phyloP scores from a whole-genome alignment of 1,284 basidiomycete genomes.

The Trichosporon sp. region DNA sequence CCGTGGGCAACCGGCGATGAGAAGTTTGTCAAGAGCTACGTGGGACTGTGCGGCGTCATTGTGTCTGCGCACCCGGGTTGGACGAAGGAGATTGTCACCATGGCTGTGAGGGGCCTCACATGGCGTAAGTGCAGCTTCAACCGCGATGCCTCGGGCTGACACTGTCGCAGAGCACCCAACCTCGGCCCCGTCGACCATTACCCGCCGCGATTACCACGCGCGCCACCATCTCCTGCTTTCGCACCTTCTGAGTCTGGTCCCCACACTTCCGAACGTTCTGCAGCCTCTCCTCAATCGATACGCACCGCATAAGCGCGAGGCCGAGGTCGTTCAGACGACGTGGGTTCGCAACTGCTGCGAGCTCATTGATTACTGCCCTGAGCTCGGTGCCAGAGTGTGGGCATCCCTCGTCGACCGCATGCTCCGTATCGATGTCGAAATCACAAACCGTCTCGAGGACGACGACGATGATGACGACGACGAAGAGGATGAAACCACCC shows the following conservation, averaged over 20 bases:
- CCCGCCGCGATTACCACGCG: conserved; percentile 77
- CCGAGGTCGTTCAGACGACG: conserved; percentile 72
- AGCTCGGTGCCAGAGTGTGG: conserved; percentile 78
- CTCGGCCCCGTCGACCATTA: conserved; percentile 51
- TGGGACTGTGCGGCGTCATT: conserved; percentile 83
- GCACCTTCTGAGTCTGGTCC: conserved; percentile 81
- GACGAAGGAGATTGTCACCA: conserved; percentile 73
- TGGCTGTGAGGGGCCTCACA: conserved; percentile 76
- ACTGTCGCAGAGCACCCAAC: background rate
- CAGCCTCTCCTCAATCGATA: conserved; percentile 75
- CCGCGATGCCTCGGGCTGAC: background rate
- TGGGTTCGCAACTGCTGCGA: conserved; percentile 88
- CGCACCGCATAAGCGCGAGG: conserved; percentile 92
- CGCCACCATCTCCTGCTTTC: conserved; percentile 79
- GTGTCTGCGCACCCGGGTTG: conserved; percentile 93
- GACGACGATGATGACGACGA: conserved; percentile 68
- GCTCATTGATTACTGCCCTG: conserved; percentile 83
- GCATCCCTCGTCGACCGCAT: conserved; percentile 83
- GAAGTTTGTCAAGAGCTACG: conserved; percentile 76
- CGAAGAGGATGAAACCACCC: conserved; percentile 50
- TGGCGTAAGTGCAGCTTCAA: conserved; percentile 63
- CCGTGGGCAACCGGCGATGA: conserved; percentile 84
- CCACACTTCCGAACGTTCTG: conserved; percentile 78
- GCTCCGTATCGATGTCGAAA: conserved; percentile 95
- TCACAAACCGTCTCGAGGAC: conserved; percentile 92